phyloP scores from a whole-genome alignment of 2,329 filamentous ascomycete species.

The Periconia digitata region DNA sequence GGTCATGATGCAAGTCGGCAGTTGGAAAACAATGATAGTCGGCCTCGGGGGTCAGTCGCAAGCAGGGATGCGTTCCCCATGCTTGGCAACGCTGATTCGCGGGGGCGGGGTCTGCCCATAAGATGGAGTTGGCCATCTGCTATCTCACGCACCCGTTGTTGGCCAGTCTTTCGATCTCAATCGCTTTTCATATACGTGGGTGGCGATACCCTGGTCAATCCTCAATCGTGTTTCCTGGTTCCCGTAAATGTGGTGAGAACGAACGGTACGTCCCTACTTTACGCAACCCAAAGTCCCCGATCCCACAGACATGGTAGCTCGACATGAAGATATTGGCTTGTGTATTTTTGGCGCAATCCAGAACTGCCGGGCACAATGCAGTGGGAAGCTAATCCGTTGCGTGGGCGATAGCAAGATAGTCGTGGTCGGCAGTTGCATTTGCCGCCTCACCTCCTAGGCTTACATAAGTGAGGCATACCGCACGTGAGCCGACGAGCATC shows the following conservation, averaged over 20 bases:
- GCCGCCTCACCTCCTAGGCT: not conserved
- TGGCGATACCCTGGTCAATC: not conserved
- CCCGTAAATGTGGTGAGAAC: not conserved
- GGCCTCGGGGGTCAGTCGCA: not conserved
- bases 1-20: conserved; percentile 19
- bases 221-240: not conserved
- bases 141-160: not conserved
- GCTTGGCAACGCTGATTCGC: not conserved
- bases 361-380: not conserved
- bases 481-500: too few species aligned
- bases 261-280: not conserved
- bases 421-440: not conserved
- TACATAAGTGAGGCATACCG: not conserved
- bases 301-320: not conserved
- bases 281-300: not conserved
- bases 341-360: not conserved
- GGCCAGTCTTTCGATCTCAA: not conserved
- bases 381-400: not conserved
- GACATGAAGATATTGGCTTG: not conserved
- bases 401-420: not conserved
- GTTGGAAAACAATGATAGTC: conserved; percentile 11
- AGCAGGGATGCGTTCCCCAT: not conserved
- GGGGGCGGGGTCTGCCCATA: too few species aligned
- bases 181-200: not conserved
- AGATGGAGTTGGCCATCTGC: not conserved